These are phyloP conservation scores for Aspergillus coremiiformis DNA, from an alignment of 495 filamentous ascomycete species.

Conservation along the genomic window DNA sequence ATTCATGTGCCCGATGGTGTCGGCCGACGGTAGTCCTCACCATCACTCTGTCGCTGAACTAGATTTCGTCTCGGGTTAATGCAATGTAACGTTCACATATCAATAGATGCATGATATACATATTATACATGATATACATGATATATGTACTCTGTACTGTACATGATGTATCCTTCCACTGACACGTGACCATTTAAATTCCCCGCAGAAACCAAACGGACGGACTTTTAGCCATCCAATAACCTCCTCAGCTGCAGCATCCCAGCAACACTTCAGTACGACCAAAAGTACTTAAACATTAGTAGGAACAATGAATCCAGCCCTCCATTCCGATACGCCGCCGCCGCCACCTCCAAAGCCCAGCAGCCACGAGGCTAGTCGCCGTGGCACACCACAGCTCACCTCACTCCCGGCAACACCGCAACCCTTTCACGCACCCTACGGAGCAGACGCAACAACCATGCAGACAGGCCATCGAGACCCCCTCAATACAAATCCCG, in stretches of 20 bases:
- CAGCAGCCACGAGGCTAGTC: slow-evolving; percentile 58
- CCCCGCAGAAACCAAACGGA: neutral
- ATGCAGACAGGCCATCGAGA: slow-evolving; percentile 14
- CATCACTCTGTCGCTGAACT: neutral
- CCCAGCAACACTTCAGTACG: too few relatives aligned
- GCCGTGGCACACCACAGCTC: slow-evolving; percentile 53
- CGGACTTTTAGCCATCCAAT: too few relatives aligned
- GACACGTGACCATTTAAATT: neutral
- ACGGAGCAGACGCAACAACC: slow-evolving; percentile 15
- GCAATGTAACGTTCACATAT: neutral
- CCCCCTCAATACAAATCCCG: slow-evolving; percentile 4
- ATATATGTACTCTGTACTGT: too few relatives aligned
- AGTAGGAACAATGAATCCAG: slow-evolving; percentile 20
- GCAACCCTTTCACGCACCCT: slow-evolving; percentile 23
- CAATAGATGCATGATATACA: too few relatives aligned
- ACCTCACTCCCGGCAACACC: slow-evolving; percentile 26
- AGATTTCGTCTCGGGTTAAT: neutral
- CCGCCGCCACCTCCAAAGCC: slow-evolving; percentile 70
- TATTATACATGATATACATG: too few relatives aligned
- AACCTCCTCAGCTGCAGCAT: slow-evolving; percentile 3
- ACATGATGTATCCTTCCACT: too few relatives aligned
- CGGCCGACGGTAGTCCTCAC: neutral
- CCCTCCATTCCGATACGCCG: slow-evolving; percentile 46
- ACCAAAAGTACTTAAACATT: too few relatives aligned
- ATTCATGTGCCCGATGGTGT: neutral